Conservation (phyloP, 768 basidiomycete species). For the Amanita rimosa region DNA sequence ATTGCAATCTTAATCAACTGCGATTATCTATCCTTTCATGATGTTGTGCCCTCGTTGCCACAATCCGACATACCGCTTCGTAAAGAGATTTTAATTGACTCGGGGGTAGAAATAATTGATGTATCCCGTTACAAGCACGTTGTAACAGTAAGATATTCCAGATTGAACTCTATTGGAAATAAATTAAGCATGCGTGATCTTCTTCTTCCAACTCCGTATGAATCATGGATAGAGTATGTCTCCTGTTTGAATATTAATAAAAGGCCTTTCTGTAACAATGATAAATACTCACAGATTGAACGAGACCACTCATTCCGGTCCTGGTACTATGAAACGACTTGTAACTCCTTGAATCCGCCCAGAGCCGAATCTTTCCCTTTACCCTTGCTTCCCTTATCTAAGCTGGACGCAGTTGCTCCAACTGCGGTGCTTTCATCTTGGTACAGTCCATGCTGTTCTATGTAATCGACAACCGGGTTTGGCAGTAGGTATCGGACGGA, state of each 20-base stretch:
- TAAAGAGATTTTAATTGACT: no score
- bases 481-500: slow-evolving; percentile 88
- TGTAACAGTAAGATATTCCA: no score
- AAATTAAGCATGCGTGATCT: no score
- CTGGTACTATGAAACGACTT: background rate
- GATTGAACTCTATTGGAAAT: no score
- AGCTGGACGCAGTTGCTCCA: slow-evolving; percentile 9
- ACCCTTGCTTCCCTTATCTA: slow-evolving; percentile 26
- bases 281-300: background rate
- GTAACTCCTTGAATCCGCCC: slow-evolving; percentile 16
- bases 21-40: no score
- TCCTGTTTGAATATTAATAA: no score
- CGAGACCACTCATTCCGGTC: background rate
- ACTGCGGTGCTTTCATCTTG: slow-evolving; percentile 39
- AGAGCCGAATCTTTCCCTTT: slow-evolving; percentile 21
- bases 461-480: slow-evolving; percentile 86
- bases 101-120: no score
- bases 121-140: no score
- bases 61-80: no score
- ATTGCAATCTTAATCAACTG: no score
- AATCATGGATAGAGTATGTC: background rate
- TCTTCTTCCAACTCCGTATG: background rate
- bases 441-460: slow-evolving; percentile 74
- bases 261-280: no score
- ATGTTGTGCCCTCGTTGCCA: no score